Evolutionary conservation across 257 asterid genomes (phyloP).

Genomic region (Eucommia ulmoides): DNA sequence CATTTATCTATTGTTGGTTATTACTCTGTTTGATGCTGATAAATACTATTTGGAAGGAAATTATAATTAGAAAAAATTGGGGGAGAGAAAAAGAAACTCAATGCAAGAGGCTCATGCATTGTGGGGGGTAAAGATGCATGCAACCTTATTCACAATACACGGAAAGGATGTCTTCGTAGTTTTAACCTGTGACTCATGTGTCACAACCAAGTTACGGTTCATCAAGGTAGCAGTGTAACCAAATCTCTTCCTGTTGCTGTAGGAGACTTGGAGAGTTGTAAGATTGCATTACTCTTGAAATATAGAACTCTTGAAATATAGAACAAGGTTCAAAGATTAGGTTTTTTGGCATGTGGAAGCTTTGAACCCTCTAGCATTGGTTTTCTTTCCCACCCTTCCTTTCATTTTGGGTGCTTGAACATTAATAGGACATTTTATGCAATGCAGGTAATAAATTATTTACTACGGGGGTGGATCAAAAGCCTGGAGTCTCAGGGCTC

Average conservation of each 20-base stretch:
- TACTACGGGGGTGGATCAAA: constrained; percentile 80
- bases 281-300: background rate
- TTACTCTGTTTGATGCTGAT: no score
- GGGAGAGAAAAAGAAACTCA: no score
- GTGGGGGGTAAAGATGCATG: no score
- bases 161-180: no score
- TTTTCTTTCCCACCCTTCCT: background rate
- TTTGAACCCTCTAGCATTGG: background rate
- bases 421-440: background rate
- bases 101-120: no score
- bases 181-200: no score
- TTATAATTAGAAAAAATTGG: no score
- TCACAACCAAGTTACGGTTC: no score
- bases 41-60: no score
- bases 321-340: no score
- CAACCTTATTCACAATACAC: no score
- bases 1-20: no score
- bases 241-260: background rate
- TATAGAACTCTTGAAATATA: background rate
- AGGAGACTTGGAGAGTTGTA: background rate
- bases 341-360: background rate
- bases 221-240: background rate
- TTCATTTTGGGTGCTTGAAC: background rate
- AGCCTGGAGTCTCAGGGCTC: constrained; percentile 57
- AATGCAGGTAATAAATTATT: constrained; percentile 68